Conservation (phyloP, 1,139 yeast genomes). For the Geotrichum macrosporum region DNA sequence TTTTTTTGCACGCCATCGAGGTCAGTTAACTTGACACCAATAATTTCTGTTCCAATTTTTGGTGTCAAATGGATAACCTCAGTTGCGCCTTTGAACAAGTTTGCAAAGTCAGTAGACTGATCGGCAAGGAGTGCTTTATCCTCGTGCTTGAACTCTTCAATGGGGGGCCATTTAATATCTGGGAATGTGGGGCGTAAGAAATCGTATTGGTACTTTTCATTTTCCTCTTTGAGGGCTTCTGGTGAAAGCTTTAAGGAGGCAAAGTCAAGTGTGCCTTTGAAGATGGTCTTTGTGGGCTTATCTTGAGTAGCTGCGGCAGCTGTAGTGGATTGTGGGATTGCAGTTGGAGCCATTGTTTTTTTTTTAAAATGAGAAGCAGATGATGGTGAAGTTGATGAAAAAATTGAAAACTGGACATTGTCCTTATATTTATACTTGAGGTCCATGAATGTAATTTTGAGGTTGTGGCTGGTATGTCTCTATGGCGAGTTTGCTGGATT, state of each 20-base stretch:
- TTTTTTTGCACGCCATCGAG: conserved; percentile 49
- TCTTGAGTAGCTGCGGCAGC: too few species aligned
- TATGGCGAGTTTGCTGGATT: too few species aligned
- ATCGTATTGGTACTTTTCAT: conserved; percentile 14
- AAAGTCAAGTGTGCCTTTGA: conserved; percentile 18
- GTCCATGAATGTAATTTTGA: too few species aligned
- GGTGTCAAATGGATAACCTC: conserved; percentile 48
- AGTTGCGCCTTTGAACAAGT: conserved; percentile 47
- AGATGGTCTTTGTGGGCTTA: conserved; percentile 12
- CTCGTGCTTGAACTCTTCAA: conserved; percentile 26
- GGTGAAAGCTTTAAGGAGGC: conserved; percentile 11
- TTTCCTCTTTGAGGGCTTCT: conserved; percentile 14
- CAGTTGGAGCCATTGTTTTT: too few species aligned
- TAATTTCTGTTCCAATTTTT: conserved; percentile 60
- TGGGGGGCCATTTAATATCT: conserved; percentile 32
- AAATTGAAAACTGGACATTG: too few species aligned
- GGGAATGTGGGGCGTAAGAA: conserved; percentile 35
- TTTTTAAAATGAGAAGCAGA: too few species aligned
- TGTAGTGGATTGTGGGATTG: too few species aligned
- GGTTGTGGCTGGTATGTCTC: too few species aligned
- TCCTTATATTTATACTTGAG: too few species aligned
- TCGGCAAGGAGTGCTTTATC: conserved; percentile 24
- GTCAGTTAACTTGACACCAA: conserved; percentile 50
- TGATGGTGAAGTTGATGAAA: too few species aligned
- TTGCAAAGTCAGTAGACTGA: conserved; percentile 38